These are phyloP conservation scores for Coprinopsis marcescibilis DNA, from an alignment of 768 basidiomycete genomes.

Conservation along the genomic window DNA sequence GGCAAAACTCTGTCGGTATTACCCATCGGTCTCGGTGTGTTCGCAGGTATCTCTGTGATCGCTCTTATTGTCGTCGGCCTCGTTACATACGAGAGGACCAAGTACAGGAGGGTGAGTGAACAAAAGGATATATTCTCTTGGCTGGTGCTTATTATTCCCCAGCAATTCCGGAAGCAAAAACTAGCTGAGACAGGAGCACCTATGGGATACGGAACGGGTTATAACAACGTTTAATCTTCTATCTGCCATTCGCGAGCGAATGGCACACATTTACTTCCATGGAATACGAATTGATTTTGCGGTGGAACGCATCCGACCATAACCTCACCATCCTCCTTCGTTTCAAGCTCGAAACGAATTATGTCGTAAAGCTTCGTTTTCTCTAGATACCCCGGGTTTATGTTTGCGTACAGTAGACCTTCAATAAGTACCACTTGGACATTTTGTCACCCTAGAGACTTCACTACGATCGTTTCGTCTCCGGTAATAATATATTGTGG, in stretches of 20 bases:
- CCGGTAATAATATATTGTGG: too few relatives aligned
- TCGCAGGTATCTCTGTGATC: conserved; percentile 81
- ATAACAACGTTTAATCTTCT: conserved; percentile 9
- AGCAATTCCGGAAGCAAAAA: conserved; percentile 74
- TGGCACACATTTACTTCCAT: conserved; percentile 2
- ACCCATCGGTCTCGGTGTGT: conserved; percentile 79
- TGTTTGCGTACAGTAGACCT: too few relatives aligned
- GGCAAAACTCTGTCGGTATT: conserved; percentile 71
- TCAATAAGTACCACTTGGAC: too few relatives aligned
- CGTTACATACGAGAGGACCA: conserved; percentile 84
- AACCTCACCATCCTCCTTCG: too few relatives aligned
- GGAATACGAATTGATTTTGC: background rate
- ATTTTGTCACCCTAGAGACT: too few relatives aligned
- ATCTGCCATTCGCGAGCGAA: conserved; percentile 11
- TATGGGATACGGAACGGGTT: conserved; percentile 59
- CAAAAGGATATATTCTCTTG: background rate
- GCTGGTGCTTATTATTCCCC: conserved; percentile 6
- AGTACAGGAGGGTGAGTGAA: conserved; percentile 69
- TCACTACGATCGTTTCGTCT: too few relatives aligned
- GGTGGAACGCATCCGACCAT: background rate
- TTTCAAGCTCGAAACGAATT: too few relatives aligned
- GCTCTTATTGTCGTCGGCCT: conserved; percentile 75
- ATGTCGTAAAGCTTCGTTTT: too few relatives aligned
- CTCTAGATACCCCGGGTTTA: background rate
- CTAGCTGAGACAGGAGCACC: conserved; percentile 56